Evolutionary conservation across 345 rosid genomes (phyloP).

Genomic region (Noccaea caerulescens): DNA sequence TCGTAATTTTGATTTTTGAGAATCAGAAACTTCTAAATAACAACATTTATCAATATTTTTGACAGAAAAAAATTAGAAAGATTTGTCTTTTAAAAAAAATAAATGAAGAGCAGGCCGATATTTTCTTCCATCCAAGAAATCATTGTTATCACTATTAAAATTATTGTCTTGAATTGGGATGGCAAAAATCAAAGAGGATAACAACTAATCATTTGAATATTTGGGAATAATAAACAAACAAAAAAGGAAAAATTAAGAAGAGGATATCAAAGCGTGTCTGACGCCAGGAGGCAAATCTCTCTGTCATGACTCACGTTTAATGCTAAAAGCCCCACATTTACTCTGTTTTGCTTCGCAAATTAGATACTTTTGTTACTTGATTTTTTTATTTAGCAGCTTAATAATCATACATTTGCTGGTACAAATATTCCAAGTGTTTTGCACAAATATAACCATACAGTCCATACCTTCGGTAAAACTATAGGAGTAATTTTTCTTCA

Average conservation of each 20-base stretch:
- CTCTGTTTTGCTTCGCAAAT: conserved; percentile 17
- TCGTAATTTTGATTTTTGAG: neutral
- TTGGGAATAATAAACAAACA: conserved; percentile 32
- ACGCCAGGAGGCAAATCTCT: conserved; percentile 44
- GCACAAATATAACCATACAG: neutral
- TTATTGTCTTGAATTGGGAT: conserved; percentile 32
- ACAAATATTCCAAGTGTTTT: neutral
- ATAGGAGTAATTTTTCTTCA: neutral
- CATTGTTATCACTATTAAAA: conserved; percentile 21
- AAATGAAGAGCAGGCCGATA: neutral
- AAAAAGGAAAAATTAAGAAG: conserved; percentile 22
- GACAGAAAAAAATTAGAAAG: neutral
- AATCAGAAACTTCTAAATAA: neutral
- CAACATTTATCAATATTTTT: neutral
- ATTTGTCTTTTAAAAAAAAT: neutral
- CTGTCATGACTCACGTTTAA: conserved; percentile 43
- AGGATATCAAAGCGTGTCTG: conserved; percentile 44
- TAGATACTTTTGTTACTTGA: conserved; percentile 24
- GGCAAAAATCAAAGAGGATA: conserved; percentile 33
- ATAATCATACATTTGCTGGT: neutral
- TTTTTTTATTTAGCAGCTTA: conserved; percentile 1
- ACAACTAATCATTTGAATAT: conserved; percentile 45
- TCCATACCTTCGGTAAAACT: neutral
- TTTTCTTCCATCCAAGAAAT: conserved; percentile 29
- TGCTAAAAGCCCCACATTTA: conserved; percentile 25